Conservation (phyloP, 2,329 filamentous ascomycete species). For the Cladosporium sp. region DNA sequence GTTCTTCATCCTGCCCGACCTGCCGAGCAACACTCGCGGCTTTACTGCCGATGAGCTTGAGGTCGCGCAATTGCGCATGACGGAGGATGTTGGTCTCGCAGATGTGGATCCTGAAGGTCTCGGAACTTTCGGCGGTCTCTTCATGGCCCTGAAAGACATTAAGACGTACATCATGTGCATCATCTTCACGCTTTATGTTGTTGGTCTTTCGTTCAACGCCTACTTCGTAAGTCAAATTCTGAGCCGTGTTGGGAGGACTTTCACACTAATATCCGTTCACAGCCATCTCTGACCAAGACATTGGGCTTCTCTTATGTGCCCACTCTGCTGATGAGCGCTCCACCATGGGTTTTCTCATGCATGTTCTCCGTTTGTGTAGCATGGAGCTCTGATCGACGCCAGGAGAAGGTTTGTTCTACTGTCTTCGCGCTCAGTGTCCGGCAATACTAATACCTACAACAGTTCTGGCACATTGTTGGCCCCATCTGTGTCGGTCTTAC, state of each 20-base stretch:
- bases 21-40: constrained; percentile 56
- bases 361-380: constrained; percentile 31
- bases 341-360: constrained; percentile 43
- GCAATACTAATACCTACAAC: constrained; percentile 29
- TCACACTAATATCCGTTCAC: constrained; percentile 35
- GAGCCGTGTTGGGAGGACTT: background rate
- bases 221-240: constrained; percentile 41
- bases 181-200: constrained; percentile 42
- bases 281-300: constrained; percentile 55
- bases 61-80: constrained; percentile 54
- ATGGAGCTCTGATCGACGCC: constrained; percentile 34
- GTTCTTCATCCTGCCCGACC: constrained; percentile 58
- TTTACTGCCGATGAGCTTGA: constrained; percentile 54
- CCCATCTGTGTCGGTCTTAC: constrained; percentile 15
- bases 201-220: constrained; percentile 29
- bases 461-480: constrained; percentile 35
- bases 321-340: constrained; percentile 47
- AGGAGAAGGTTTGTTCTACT: constrained; percentile 29
- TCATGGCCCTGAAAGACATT: constrained; percentile 39
- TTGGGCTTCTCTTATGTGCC: constrained; percentile 69
- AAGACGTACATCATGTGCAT: constrained; percentile 45
- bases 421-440: constrained; percentile 27
- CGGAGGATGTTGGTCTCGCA: constrained; percentile 53
- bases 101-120: constrained; percentile 52
- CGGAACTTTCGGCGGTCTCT: constrained; percentile 43